A percentile compares a stretch with the other conserved stretches of the same genome.
phyloP scores from a whole-genome alignment of 202 grass and related monocot genomes.

The Cymbopogon flexuosus region DNA sequence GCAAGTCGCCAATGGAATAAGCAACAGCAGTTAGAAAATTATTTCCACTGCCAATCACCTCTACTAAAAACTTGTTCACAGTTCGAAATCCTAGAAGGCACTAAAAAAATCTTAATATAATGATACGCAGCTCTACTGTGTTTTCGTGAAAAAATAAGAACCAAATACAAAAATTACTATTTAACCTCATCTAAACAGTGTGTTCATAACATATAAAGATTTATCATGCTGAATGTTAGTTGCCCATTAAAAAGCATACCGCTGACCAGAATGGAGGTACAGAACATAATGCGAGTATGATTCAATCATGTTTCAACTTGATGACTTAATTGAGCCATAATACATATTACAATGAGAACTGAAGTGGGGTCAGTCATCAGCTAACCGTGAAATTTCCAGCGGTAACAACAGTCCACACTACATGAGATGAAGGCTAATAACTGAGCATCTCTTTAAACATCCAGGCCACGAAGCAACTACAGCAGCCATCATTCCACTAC shows the following conservation, averaged over 20 bases:
- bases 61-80: constrained; percentile 15
- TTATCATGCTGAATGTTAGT: constrained; percentile 12
- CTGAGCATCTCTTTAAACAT: constrained; percentile 25
- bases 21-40: neutral
- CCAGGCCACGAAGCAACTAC: neutral
- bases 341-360: constrained; percentile 29
- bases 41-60: neutral
- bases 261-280: constrained; percentile 17
- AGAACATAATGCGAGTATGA: neutral
- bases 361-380: neutral
- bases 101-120: no score
- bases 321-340: constrained; percentile 36
- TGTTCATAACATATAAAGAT: constrained; percentile 19
- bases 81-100: constrained; percentile 5
- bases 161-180: neutral
- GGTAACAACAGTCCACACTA: constrained; percentile 22
- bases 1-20: neutral
- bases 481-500: constrained; percentile 18
- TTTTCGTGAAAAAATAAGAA: neutral
- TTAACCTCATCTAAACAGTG: constrained; percentile 21
- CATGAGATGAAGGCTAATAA: constrained; percentile 8
- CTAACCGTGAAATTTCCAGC: constrained; percentile 19
- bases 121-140: no score
- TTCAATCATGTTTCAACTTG: constrained; percentile 27
- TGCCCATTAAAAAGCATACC: constrained; percentile 26